Base-by-base conservation (phyloP, 108 stramenopile species). In the Bacterosira constricta region DNA sequence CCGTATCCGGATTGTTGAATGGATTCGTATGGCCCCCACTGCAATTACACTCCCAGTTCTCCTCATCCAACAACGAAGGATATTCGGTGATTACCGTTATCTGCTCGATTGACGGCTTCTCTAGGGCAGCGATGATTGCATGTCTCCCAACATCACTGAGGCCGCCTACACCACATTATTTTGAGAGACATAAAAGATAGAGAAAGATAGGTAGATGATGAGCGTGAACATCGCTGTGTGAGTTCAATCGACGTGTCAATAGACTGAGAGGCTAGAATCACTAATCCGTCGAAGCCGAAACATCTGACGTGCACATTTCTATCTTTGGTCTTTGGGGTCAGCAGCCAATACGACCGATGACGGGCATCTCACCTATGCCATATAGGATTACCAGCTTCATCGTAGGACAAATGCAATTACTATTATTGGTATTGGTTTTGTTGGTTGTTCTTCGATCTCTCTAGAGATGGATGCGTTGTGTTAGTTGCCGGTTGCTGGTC, bases 21-120 rank as follows among this genome's bases (percentile, higher is more conserved):
- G 69, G 80, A 44, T 68, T 68, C 13, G 45, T 49, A 32, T 88
- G 86, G 8, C 66, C 70, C 4, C 58, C 64, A 37, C 31, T 44
- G 65, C 88, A 92, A 29, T 72, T 80, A 69, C 90, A 91, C 34
- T 88, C 80, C 90, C 90, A 92, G 36, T 83, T 81, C 44, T 56
- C 41, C 11, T 88, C 84, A 34, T 87, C 64, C 32, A 92, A 54
- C 26, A 61, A 60, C 26, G 82, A 64, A 21, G 81, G 71, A 60
- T 86, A 53, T 50, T 78, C 77, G 15, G 90, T 79, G 27, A 88
- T 77, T 6, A 92, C 86, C 2, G 63, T 69, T 51, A 92, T 85
- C 3, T 79, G 25, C n/a, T 55, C 47, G 2, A 87, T 66, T 13
- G 55, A n/a, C 9, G 61, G 38, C 17, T 69, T 58, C 47, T 88